Evolutionary conservation across 768 basidiomycete genomes (phyloP), one percentile per base, ranked within the genome.

Genomic region (Suillus ampliporus): DNA sequence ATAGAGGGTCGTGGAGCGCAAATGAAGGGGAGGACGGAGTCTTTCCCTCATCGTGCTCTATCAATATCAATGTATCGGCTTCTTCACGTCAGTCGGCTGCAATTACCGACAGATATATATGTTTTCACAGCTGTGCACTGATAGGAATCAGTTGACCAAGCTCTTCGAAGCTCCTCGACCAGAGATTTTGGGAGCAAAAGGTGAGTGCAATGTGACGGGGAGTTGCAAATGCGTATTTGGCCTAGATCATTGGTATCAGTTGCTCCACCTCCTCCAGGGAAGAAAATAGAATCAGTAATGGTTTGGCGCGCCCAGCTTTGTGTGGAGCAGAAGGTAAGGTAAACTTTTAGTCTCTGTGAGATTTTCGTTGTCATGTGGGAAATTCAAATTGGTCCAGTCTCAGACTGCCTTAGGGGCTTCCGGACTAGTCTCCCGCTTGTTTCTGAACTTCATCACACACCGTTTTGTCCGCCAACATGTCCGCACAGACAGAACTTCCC

Each of bases 391-490:
- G 31, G 31, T 19, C 17, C 5, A 10, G 48, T 28, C 48, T 4
- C 15, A 19, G 15, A 4, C 26, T 46, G 44, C 44, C 47, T 48
- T 9, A 50, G 48, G 48, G 48, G 48, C 48, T 48, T 26, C 6
- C 6, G n/a, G n/a, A n/a, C 31, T 31, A 31, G 31, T 31, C 31
- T 31, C 6, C n/a, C 47, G 48, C 19, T 50, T 26, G 47, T 48
- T 28, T 50, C 41, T 43, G 41, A 34, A 37, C 48, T 9, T 23
- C 26, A 50, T 13, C 19, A 61, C 41, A 31, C 57, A 35, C 31
- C 43, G 31, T 63, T 54, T 31, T 43, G 53, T 65, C 44, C 37
- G 50, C 44, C 61, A 57, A 58, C 61, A 76, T 79, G 77, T 64
- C 60, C 37, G 5, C 65, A 6, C 54, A 37, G 26, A 17, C 68